Base-by-base conservation (phyloP, 345 rosid genomes). In the Erucastrum elatum region DNA sequence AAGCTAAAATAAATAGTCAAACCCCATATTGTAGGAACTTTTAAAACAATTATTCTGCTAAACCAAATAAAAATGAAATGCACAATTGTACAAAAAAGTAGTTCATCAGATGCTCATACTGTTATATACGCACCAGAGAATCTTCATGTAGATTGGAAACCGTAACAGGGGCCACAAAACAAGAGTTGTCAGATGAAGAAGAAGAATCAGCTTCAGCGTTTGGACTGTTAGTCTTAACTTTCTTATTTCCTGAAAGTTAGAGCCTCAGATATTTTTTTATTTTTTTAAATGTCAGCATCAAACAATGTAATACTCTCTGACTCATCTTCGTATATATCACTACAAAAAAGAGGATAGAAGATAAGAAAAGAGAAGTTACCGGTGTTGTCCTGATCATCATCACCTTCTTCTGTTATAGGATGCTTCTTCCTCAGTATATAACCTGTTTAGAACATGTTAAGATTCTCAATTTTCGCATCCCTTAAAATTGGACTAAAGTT, bases 381-480 rank as follows among this genome's bases (percentile, higher is more conserved):
- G 0, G 17, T 39, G 70, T 25, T 39, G 34, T 66, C 56, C 70
- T 41, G 53, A 39, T 41, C 70, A 39, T 25, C 70, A 66, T 12
- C 70, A 66, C 16, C 13, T 68, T 68, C 72, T 49, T 68, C 61
- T 1, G 35, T 29, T 68, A 12, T 68, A 49, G 15, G 62, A 51
- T 15, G 74, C 46, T 70, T 70, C 74, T 30, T 17, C 46, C 9
- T 16, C 11, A 33, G 12, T 11, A 70, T 2, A 49, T 21, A 55
- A 21, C 33, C 74, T 70, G 17, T 33, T 29, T 31, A 29, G 13
- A 68, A 68, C 41, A 68, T 21, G 5, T 66, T 37, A 66, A 15
- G 5, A 25, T 8, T 65, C 53, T 37, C 31, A 10, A 1, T 34
- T 35, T 66, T 11, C 5, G 25, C 51, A 64, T 34, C 49, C 68